Evolutionary conservation across 148 eudicot genomes (phyloP), one percentile per base, ranked within the genome.

Genomic region (Bassia scoparia): DNA sequence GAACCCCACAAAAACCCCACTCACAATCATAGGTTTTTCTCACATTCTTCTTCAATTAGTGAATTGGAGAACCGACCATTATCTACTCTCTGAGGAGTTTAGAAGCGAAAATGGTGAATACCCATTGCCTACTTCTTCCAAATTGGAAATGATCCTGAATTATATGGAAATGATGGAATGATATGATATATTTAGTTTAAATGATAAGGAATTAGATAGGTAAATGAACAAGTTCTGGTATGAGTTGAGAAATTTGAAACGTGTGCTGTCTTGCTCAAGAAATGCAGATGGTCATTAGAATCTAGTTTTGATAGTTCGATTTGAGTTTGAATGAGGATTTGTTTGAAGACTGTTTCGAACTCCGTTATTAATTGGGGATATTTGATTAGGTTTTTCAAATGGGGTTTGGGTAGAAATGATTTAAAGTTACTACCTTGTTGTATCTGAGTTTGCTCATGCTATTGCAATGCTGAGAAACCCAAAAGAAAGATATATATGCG

Each of bases 211-310:
- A 17, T 27, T 55, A 16, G 81, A 27, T 33, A 76, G 56, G 24
- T 61, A 55, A 10, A 35, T 73, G 53, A 31, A 50, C 69, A 53
- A 48, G 31, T 53, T 5, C 27, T 35, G 67, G 13, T 20, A 60
- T 70, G 89, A 88, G 53, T 67, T 59, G 87, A 82, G 68, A 78
- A 83, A 49, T 77, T 89, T 75, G 89, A 88, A 56, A 63, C 64
- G 29, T 77, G 88, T 70, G 58, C 83, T 82, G 84, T 87, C 74
- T 82, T 91, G 82, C 85, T 95, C 59, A 93, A 88, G 73, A 85
- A 88, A 30, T 26, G 84, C 53, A 23, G 84, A 77, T 48, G 84
- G 71, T 72, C 96, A 20, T 66, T 91, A 16, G 89, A 84, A 60
- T 43, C 78, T 43, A 82, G 74, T 13, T 86, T 95, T 44, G 81